These are phyloP conservation scores for Globisporangium cystogenes DNA, from an alignment of 352 stramenopile genomes.

Conservation along the genomic window DNA sequence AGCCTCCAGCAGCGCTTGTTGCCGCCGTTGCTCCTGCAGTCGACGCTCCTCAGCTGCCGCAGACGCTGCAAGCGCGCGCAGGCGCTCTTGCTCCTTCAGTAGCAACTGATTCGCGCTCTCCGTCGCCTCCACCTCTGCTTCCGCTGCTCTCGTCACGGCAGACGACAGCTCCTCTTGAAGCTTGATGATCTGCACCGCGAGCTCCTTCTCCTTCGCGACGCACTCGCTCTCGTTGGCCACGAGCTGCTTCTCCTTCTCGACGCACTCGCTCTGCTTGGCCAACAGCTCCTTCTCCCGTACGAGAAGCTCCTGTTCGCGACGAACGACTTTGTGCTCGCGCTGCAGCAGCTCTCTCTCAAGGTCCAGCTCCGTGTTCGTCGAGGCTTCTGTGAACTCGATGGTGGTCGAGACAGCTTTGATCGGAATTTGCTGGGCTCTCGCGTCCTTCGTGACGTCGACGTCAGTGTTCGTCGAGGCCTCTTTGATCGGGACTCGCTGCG, in stretches of 20 bases:
- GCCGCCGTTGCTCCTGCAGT: not conserved
- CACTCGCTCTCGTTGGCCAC: constrained; percentile 29
- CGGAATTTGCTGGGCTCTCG: not conserved
- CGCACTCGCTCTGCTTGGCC: constrained; percentile 17
- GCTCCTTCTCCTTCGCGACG: constrained; percentile 24
- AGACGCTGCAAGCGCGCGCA: not conserved
- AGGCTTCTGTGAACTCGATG: constrained; percentile 14
- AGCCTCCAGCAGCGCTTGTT: not conserved
- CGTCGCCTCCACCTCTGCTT: constrained; percentile 21
- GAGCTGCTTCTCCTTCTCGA: constrained; percentile 30
- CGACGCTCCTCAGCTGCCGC: not conserved
- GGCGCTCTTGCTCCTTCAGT: too few species aligned
- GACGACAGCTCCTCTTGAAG: constrained; percentile 23
- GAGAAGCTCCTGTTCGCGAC: constrained; percentile 26
- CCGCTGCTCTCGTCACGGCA: constrained; percentile 13
- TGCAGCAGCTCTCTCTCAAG: constrained; percentile 40
- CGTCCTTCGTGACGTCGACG: constrained; percentile 29
- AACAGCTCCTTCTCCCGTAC: constrained; percentile 32
- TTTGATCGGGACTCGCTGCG: constrained; percentile 27
- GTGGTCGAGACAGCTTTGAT: not conserved
- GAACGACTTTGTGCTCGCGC: constrained; percentile 27
- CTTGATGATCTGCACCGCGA: constrained; percentile 19
- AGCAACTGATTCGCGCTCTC: constrained; percentile 4
- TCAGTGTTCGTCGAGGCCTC: constrained; percentile 51
- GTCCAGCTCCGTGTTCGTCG: constrained; percentile 58